Base-by-base conservation (phyloP, 1,284 basidiomycete genomes). In the Apiotrichum sp. region DNA sequence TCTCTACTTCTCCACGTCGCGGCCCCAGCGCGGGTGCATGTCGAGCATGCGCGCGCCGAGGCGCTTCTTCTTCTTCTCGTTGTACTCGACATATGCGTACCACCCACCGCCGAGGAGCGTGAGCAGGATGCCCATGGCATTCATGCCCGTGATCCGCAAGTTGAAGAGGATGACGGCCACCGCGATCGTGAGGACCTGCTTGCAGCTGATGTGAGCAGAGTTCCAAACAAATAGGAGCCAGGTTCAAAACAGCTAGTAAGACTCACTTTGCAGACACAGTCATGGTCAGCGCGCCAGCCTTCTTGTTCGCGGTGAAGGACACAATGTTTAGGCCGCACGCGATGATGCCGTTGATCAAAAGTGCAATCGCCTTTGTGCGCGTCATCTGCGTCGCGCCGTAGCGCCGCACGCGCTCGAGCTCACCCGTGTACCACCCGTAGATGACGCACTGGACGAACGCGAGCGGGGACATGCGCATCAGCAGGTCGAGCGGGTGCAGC, bases 241-340 rank as follows among this genome's bases (percentile, higher is more conserved):
- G 22, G 22, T 22, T 22, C 22, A 22, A 22, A 22, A 22, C 22
- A 22, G 22, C 22, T 22, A 22, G 39, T 14, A 34, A 11, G 2
- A 65, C 70, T 62, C 56, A 73, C 71, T 75, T 75, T 29, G 72
- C 73, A 6, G 71, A 73, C 1, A 77, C 72, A 6, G 74, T 75
- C 73, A 76, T 74, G 0, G 73, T 75, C 55, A 74, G 55, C 29
- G 73, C 85, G 3, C 91, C 90, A 0, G 89, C 86, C 71, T 87
- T 86, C 73, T 87, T 87, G 77, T 95, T 96, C 31, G 93, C 88
- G 45, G 88, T 89, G 69, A 95, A 93, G 71, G 87, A 89, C 55
- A 93, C 88, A 6, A 95, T 85, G 68, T 97, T 96, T 45, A 96
- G 79, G 6, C 84, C 87, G 70, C 95, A 96, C 3, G 93, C 93